Evolutionary conservation across 805 yeast genomes (phyloP), one percentile per base, ranked within the genome.

Genomic region (Lipomyces mesembrius): DNA sequence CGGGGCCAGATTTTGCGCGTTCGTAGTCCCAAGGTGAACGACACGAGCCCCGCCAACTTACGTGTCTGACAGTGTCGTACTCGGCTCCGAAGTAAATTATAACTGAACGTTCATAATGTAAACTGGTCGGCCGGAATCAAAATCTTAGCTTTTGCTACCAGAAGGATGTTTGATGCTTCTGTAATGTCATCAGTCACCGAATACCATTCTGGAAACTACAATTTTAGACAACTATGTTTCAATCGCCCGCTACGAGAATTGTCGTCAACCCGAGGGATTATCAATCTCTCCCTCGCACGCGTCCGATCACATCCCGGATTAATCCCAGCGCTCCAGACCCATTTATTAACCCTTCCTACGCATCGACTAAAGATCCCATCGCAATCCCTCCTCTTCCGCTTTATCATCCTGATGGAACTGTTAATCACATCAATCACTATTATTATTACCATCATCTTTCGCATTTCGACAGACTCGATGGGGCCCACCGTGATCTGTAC

Each of bases 301-400:
- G 34, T 8, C 54, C 29, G 3, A 14, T 20, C 27, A 1, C 57
- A 11, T 22, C 29, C 11, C 52, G n/a, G 27, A 27, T 22, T 37
- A 35, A 25, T 14, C n/a, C 14, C 51, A 43, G 49, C 3, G 22
- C 22, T n/a, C 49, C 49, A n/a, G 49, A 43, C 49, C 49, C 49
- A 43, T 53, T 67, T n/a, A 34, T 67, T 43, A 55, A 61, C 46
- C 60, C 65, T 22, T 43, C 57, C 37, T 27, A 22, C 51, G 66
- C 69, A 22, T 62, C 66, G n/a, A 55, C 66, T 6, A 66, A 66
- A 43, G 66, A 64, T 9, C 68, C 67, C 14, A 49, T 67, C 17
- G 37, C 66, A 3, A 52, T 57, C 7, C 65, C 63, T n/a, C 71
- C 71, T 37, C 59, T 64, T 2, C 56, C 43, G 14, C 61, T 67